Percentiles rank a stretch among this genome's conserved stretches.
phyloP scores from a whole-genome alignment of 2,329 filamentous ascomycete species.

The Colletotrichum godetiae region DNA sequence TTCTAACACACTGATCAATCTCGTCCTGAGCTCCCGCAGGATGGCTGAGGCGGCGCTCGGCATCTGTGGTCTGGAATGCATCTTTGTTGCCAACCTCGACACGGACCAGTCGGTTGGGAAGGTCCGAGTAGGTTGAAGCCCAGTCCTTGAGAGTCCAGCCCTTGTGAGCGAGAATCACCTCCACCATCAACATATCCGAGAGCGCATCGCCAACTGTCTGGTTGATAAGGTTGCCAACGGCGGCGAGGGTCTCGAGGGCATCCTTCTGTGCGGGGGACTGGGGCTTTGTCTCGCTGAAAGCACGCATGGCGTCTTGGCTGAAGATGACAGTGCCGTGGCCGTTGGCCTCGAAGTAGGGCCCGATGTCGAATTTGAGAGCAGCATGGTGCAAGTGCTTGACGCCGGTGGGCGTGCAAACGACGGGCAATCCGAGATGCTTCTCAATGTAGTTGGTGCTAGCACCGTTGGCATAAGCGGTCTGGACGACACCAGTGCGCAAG shows the following conservation, averaged over 20 bases:
- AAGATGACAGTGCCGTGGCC: constrained; percentile 98
- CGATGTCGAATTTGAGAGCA: constrained; percentile 93
- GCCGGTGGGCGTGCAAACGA: constrained; percentile 93
- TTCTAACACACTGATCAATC: constrained; percentile 89
- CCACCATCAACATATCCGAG: constrained; percentile 94
- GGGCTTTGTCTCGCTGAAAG: constrained; percentile 82
- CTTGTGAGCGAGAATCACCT: constrained; percentile 96
- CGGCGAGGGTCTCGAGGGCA: constrained; percentile 85
- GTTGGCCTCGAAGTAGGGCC: constrained; percentile 98
- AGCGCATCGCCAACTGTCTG: constrained; percentile 97
- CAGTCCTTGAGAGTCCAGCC: constrained; percentile 90
- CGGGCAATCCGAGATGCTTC: constrained; percentile 87
- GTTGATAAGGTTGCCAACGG: constrained; percentile 92
- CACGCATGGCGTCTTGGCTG: constrained; percentile 82
- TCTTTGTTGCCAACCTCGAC: constrained; percentile 91
- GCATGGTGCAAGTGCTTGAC: constrained; percentile 98
- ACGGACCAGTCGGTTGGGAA: constrained; percentile 94
- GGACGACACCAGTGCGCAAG: constrained; percentile 91
- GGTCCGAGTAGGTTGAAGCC: constrained; percentile 91
- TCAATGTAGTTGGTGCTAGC: constrained; percentile 93
- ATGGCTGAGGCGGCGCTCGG: constrained; percentile 86
- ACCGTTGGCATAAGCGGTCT: constrained; percentile 98
- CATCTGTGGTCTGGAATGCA: constrained; percentile 90
- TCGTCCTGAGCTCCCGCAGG: constrained; percentile 84
- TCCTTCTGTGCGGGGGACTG: constrained; percentile 93